Percentiles rank a stretch among this genome's conserved stretches.
Evolutionary conservation across 148 eudicot genomes (phyloP).

Genomic region (Camellia granthamiana): DNA sequence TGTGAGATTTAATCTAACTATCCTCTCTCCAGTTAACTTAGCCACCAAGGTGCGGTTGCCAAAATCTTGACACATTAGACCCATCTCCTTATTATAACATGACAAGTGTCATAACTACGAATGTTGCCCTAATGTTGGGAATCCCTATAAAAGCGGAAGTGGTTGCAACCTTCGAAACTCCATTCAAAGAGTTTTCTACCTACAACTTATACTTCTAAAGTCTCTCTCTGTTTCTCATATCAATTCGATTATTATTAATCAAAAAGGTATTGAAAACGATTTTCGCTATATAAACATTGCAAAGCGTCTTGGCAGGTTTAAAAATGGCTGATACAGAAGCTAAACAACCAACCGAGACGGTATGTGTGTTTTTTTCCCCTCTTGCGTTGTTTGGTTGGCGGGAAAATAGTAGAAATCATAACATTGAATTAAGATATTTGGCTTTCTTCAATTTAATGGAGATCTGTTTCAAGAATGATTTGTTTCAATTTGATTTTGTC

Average conservation of each 20-base stretch:
- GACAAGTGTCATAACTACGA: background rate
- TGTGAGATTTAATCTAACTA: background rate
- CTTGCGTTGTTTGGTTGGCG: background rate
- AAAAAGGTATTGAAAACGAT: background rate
- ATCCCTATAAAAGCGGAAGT: background rate
- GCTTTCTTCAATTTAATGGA: background rate
- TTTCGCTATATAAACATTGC: background rate
- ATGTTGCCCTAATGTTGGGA: background rate
- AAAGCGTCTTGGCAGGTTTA: background rate
- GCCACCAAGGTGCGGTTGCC: background rate
- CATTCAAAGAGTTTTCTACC: background rate
- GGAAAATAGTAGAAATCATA: background rate
- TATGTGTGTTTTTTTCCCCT: background rate
- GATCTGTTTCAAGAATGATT: background rate
- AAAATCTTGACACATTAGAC: background rate
- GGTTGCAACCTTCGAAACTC: background rate
- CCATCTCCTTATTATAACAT: background rate
- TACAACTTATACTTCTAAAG: background rate
- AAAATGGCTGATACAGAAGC: conserved; percentile 32
- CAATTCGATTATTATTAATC: too few relatives aligned
- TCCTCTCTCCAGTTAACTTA: background rate
- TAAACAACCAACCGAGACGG: conserved; percentile 13
- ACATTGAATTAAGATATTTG: background rate
- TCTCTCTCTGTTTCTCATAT: background rate
- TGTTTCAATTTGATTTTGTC: background rate